Evolutionary conservation across 768 basidiomycete species (phyloP).

Genomic region (Scleroderma citrinum): DNA sequence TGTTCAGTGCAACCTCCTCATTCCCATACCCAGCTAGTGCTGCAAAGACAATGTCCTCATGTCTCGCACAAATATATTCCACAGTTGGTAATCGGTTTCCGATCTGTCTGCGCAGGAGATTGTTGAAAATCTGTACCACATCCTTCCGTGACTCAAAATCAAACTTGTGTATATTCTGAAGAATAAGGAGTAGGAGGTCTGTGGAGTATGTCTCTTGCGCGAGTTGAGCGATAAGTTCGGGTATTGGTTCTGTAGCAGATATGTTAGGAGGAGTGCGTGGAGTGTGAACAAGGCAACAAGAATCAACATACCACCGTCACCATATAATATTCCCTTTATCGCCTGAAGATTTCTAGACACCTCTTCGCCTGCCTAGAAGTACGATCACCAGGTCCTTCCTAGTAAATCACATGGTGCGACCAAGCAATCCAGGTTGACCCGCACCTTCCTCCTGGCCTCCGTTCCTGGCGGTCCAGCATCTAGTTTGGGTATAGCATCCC

Average conservation of each 20-base stretch:
- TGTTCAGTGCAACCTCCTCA: constrained; percentile 94
- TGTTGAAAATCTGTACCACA: constrained; percentile 83
- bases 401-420: not conserved
- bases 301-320: constrained; percentile 71
- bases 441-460: constrained; percentile 77
- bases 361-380: constrained; percentile 74
- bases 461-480: constrained; percentile 68
- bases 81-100: constrained; percentile 94
- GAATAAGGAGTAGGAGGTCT: constrained; percentile 76
- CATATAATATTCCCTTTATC: constrained; percentile 82
- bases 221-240: constrained; percentile 89
- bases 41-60: constrained; percentile 72
- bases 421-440: constrained; percentile 12
- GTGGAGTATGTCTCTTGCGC: constrained; percentile 94
- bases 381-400: not conserved
- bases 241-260: constrained; percentile 57
- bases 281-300: not conserved
- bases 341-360: constrained; percentile 85
- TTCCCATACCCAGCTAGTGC: constrained; percentile 90
- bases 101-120: constrained; percentile 85
- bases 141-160: constrained; percentile 94
- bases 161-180: constrained; percentile 77
- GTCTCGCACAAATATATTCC: constrained; percentile 80
- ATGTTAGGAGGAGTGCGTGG: not conserved
- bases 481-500: constrained; percentile 73